These are phyloP conservation scores for Diaporthe citriasiana DNA, from an alignment of 2,329 filamentous ascomycete genomes.

Conservation along the genomic window DNA sequence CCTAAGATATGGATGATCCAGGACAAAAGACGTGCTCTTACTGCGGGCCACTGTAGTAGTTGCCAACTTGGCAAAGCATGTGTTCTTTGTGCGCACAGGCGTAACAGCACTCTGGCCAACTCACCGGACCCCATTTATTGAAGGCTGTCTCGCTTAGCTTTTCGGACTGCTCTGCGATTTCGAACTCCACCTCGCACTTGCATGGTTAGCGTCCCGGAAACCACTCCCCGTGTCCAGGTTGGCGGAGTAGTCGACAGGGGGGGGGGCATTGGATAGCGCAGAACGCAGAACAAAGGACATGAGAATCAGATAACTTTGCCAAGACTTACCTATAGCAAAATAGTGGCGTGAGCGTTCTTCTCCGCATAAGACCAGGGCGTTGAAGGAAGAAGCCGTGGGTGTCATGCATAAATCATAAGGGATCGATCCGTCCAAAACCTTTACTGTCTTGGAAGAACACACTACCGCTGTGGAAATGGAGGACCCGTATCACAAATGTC, in stretches of 20 bases:
- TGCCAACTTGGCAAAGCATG: neutral
- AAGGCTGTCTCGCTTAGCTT: neutral
- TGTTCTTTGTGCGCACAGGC: neutral
- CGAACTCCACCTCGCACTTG: conserved; percentile 2
- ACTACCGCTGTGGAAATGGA: neutral
- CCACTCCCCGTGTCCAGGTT: neutral
- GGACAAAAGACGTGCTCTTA: neutral
- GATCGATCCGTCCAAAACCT: conserved; percentile 7
- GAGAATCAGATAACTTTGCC: neutral
- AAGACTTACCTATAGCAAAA: neutral
- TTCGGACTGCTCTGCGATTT: neutral
- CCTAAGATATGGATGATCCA: neutral
- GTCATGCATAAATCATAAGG: neutral
- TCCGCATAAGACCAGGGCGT: neutral
- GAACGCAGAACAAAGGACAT: neutral
- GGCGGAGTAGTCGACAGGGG: neutral
- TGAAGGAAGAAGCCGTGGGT: neutral
- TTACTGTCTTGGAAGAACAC: neutral
- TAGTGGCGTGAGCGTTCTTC: neutral
- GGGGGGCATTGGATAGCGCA: neutral
- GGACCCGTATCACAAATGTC: neutral
- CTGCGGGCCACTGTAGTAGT: neutral
- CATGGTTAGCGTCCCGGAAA: neutral
- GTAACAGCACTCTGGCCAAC: neutral
- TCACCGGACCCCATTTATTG: neutral